Percentiles rank a stretch among this genome's conserved stretches.
These are phyloP conservation scores for Didymella pomorum DNA, from an alignment of 2,329 filamentous ascomycete genomes.

Conservation along the genomic window DNA sequence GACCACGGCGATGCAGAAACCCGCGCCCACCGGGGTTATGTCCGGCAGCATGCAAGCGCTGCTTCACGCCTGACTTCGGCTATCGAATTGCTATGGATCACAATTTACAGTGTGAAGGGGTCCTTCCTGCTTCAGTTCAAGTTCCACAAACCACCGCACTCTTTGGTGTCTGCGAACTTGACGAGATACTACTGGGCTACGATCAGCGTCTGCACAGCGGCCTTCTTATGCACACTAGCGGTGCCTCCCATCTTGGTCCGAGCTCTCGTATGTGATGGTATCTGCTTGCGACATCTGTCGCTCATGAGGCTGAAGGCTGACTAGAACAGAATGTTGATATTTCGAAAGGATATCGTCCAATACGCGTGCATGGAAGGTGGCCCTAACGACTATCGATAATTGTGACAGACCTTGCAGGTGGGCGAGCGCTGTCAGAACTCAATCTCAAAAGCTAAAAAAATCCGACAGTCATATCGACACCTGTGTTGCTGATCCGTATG, in stretches of 20 bases:
- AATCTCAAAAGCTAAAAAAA: constrained; percentile 9
- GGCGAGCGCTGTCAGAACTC: background rate
- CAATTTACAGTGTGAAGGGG: constrained; percentile 27
- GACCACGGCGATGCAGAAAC: background rate
- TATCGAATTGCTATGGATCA: constrained; percentile 27
- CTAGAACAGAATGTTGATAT: constrained; percentile 18
- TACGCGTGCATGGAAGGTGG: constrained; percentile 17
- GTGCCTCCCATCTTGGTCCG: constrained; percentile 23
- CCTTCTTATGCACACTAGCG: constrained; percentile 23
- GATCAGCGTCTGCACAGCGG: constrained; percentile 16
- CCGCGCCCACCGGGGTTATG: constrained; percentile 1
- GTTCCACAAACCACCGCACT: constrained; percentile 27
- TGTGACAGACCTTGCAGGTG: constrained; percentile 25
- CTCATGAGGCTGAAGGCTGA: constrained; percentile 13
- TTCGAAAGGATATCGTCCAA: constrained; percentile 5
- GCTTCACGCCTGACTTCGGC: constrained; percentile 21
- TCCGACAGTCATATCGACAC: constrained; percentile 22
- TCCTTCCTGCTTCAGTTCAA: constrained; percentile 29
- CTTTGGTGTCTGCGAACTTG: constrained; percentile 26
- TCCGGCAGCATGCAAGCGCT: constrained; percentile 1
- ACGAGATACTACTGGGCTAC: constrained; percentile 25
- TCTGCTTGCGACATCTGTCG: background rate
- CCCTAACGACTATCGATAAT: constrained; percentile 25
- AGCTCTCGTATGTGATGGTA: constrained; percentile 17
- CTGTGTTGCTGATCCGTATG: constrained; percentile 26